phyloP scores from a whole-genome alignment of 169 alveolate genomes.

The Plasmodium chabaudi region DNA sequence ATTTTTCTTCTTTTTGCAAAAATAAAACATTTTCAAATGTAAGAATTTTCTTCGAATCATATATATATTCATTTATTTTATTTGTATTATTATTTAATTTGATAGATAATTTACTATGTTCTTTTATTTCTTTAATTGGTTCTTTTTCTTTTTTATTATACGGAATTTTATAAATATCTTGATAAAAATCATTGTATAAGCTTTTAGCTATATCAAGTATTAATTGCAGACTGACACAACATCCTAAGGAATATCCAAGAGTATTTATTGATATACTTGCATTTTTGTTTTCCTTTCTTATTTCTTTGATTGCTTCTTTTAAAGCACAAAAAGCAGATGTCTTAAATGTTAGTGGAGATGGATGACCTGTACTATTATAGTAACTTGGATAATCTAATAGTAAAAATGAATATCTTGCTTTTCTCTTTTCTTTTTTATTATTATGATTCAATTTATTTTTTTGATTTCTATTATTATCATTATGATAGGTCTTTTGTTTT shows the following conservation, averaged over 20 bases:
- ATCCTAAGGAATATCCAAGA: constrained; percentile 65
- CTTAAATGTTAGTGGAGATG: constrained; percentile 73
- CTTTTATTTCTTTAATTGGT: constrained; percentile 43
- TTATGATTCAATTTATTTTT: constrained; percentile 12
- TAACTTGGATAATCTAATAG: constrained; percentile 69
- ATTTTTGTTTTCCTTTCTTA: not conserved
- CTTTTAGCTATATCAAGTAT: constrained; percentile 69
- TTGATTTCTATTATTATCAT: no score
- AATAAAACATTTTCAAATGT: constrained; percentile 31
- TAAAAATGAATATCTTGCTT: constrained; percentile 47
- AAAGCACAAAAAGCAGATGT: constrained; percentile 65
- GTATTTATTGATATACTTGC: constrained; percentile 25
- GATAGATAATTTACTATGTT: constrained; percentile 9
- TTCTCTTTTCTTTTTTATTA: constrained; percentile 5
- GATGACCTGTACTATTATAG: constrained; percentile 71
- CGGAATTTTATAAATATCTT: constrained; percentile 19
- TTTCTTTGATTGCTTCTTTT: constrained; percentile 64
- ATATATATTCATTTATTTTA: constrained; percentile 48
- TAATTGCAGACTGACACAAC: constrained; percentile 51
- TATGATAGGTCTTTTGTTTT: no score
- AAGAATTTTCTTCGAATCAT: constrained; percentile 58
- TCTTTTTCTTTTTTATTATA: constrained; percentile 32
- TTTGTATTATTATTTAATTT: constrained; percentile 32
- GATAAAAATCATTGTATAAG: constrained; percentile 66
- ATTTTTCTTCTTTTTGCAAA: not conserved